Conservation (phyloP, 768 basidiomycete species). For the Mycena albidolilacea region DNA sequence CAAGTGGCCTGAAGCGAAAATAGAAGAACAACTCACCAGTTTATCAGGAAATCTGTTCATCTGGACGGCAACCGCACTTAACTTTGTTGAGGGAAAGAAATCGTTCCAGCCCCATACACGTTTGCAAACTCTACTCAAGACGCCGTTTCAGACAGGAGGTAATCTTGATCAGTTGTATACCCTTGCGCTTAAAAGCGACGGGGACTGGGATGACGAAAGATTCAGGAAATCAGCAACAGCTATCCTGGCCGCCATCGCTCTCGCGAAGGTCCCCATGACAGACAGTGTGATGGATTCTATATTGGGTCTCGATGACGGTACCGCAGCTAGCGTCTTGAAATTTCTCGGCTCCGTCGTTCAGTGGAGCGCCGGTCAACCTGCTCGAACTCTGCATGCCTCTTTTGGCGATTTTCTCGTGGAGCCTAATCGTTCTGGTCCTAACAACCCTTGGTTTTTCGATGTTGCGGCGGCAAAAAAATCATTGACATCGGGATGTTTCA, state of each 20-base stretch:
- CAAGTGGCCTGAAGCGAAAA: too few species aligned
- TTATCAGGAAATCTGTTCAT: too few species aligned
- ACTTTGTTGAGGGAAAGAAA: too few species aligned
- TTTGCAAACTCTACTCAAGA: too few species aligned
- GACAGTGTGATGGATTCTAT: constrained; percentile 5
- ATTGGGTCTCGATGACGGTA: constrained; percentile 2
- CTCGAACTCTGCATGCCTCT: constrained; percentile 5
- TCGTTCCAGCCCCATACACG: too few species aligned
- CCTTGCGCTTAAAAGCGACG: too few species aligned
- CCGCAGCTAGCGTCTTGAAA: neutral
- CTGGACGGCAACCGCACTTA: neutral
- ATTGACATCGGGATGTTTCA: constrained; percentile 3
- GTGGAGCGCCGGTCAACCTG: constrained; percentile 7
- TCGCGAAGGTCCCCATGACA: neutral
- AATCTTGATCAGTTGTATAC: too few species aligned
- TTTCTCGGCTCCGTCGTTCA: constrained; percentile 4
- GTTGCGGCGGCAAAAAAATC: neutral
- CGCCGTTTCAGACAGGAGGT: too few species aligned
- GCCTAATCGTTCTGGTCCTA: neutral
- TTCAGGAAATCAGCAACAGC: too few species aligned
- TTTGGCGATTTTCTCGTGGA: constrained; percentile 3
- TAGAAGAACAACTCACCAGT: too few species aligned
- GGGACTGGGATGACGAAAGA: too few species aligned
- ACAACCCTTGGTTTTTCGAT: constrained; percentile 4
- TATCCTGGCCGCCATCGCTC: too few species aligned